Conservation (phyloP, 345 rosid species). For the Eutrema yunnanense region DNA sequence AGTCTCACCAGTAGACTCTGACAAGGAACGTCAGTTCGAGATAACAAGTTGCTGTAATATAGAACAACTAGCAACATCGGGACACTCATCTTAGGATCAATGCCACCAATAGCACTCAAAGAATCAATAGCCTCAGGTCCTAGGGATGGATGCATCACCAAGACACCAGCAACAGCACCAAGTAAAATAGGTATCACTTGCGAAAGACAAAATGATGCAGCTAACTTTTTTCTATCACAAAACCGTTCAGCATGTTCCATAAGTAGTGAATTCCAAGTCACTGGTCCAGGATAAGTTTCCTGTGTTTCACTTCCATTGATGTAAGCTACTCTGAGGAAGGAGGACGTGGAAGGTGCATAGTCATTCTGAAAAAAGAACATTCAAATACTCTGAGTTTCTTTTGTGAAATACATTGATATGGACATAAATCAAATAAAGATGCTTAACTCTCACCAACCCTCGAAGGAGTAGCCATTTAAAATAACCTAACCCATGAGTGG, state of each 20-base stretch:
- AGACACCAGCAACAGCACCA: conserved; percentile 57
- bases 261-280: conserved; percentile 62
- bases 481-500: neutral
- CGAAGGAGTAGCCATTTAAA: neutral
- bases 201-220: conserved; percentile 34
- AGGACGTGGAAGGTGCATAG: conserved; percentile 32
- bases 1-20: conserved; percentile 57
- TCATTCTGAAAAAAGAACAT: conserved; percentile 46
- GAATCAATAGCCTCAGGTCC: conserved; percentile 55
- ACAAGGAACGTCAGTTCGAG: conserved; percentile 38
- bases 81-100: conserved; percentile 73
- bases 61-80: conserved; percentile 63
- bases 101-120: conserved; percentile 49
- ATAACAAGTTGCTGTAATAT: conserved; percentile 68
- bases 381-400: neutral
- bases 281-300: conserved; percentile 29
- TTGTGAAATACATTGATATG: neutral
- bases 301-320: conserved; percentile 30
- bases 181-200: conserved; percentile 57
- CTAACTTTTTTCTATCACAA: conserved; percentile 45
- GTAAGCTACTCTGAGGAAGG: conserved; percentile 48
- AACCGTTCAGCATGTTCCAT: conserved; percentile 46
- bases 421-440: neutral
- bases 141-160: conserved; percentile 62
- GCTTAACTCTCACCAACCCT: conserved; percentile 9